Conservation (phyloP, 2,329 filamentous ascomycete species). For the Aureobasidium sp. region DNA sequence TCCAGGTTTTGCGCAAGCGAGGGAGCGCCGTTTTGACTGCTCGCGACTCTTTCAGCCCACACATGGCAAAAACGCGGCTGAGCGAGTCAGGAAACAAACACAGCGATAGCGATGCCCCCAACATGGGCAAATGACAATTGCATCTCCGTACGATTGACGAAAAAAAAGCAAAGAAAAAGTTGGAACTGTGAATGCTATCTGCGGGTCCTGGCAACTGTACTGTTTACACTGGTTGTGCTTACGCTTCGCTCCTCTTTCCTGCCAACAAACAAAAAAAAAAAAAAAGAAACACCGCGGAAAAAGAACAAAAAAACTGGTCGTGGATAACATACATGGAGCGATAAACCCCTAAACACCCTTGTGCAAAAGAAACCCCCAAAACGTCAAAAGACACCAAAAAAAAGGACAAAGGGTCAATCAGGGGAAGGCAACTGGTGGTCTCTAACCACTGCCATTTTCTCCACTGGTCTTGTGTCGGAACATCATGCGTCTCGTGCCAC, state of each 20-base stretch:
- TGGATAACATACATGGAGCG: background rate
- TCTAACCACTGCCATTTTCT: background rate
- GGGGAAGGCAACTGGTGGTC: background rate
- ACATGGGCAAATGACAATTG: no score
- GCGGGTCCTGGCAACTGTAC: background rate
- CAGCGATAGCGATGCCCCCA: background rate
- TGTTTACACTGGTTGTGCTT: background rate
- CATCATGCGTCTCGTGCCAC: slow-evolving; percentile 63
- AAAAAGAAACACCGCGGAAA: background rate
- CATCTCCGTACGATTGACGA: no score
- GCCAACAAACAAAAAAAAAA: background rate
- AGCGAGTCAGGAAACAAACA: background rate
- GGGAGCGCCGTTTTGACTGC: no score
- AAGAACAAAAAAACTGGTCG: background rate
- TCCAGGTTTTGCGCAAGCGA: no score
- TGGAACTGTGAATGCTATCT: background rate
- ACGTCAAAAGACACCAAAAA: background rate
- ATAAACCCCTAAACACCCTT: background rate
- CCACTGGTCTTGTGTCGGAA: slow-evolving; percentile 8
- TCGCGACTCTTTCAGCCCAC: no score
- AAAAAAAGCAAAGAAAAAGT: background rate
- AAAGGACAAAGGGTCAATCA: background rate
- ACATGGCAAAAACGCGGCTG: no score
- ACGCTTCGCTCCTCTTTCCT: background rate
- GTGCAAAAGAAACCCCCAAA: background rate